phyloP scores from a whole-genome alignment of 1,139 yeast species.

The Nakaseomyces sp. region DNA sequence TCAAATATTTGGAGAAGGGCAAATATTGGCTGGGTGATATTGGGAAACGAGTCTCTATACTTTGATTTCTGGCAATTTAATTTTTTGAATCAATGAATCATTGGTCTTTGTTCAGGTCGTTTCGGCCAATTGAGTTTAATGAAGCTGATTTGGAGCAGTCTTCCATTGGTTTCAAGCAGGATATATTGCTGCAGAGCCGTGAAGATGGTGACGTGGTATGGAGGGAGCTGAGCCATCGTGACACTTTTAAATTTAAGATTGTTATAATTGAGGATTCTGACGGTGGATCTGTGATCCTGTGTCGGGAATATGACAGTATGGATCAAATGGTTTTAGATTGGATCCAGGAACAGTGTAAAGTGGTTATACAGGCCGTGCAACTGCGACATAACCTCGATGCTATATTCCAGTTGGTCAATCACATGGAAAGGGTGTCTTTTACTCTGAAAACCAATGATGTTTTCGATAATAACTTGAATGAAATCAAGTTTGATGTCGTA shows the following conservation, averaged over 20 bases:
- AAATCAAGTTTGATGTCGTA: neutral
- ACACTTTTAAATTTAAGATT: neutral
- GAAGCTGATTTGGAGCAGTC: neutral
- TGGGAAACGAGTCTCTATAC: no score
- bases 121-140: neutral
- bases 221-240: slow-evolving; percentile 10
- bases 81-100: no score
- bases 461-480: neutral
- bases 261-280: neutral
- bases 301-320: neutral
- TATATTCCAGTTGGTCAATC: neutral
- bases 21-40: no score
- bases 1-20: no score
- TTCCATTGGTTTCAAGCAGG: neutral
- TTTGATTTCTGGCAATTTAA: no score
- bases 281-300: neutral
- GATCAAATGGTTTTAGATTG: neutral
- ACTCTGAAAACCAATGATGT: neutral
- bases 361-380: neutral
- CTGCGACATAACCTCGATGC: neutral
- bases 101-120: neutral
- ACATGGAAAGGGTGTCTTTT: neutral
- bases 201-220: slow-evolving; percentile 9
- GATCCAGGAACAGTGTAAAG: neutral
- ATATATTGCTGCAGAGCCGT: slow-evolving; percentile 2